phyloP scores from a whole-genome alignment of 129 eudicot genomes.

The Heracleum sosnowskyi region DNA sequence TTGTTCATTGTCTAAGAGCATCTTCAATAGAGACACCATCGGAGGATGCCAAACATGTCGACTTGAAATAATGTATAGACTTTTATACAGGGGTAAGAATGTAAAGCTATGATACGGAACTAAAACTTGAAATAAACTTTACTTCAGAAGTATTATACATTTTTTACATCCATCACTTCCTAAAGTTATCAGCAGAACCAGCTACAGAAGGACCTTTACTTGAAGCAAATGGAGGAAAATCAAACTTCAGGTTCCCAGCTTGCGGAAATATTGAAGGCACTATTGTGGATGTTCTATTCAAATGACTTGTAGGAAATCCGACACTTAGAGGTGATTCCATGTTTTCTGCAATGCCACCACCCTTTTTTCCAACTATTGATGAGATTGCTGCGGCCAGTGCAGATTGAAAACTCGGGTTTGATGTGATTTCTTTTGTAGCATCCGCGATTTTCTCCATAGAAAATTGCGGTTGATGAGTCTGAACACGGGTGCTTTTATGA shows the following conservation, averaged over 20 bases:
- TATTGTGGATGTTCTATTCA: conserved; percentile 12
- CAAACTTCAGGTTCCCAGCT: conserved; percentile 14
- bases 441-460: conserved; percentile 41
- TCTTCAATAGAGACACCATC: no score
- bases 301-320: conserved; percentile 15
- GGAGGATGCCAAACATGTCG: no score
- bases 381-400: conserved; percentile 63
- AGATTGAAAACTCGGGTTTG: conserved; percentile 57
- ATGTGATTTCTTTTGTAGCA: conserved; percentile 53
- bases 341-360: conserved; percentile 11
- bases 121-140: background rate
- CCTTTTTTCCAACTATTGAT: conserved; percentile 42
- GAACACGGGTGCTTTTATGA: conserved; percentile 10
- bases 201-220: conserved; percentile 12
- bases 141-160: background rate
- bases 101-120: background rate
- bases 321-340: background rate
- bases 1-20: no score
- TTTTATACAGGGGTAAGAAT: background rate
- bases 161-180: background rate
- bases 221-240: conserved; percentile 15
- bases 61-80: no score
- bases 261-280: conserved; percentile 7
- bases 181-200: conserved; percentile 10
- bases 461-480: conserved; percentile 13